Evolutionary conservation across 371 early-diverging fungal genomes (phyloP).

Genomic region (Phascolomyces articulosus): DNA sequence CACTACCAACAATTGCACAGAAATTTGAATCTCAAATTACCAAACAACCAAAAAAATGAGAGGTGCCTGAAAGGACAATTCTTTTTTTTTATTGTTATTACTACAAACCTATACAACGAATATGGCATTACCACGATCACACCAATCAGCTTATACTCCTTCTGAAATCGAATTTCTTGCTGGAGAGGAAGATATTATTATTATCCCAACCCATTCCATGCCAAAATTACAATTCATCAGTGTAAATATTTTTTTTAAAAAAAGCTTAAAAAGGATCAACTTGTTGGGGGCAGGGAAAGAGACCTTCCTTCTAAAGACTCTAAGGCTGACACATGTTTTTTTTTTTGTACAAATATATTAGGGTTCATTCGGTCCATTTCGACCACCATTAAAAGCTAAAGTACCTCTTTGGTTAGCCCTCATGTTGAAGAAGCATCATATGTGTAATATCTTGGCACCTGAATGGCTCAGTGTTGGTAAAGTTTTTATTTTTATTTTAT

Average conservation of each 20-base stretch:
- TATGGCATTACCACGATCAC: constrained; percentile 68
- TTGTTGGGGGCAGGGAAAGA: too few species aligned
- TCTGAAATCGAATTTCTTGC: constrained; percentile 88
- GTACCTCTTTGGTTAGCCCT: constrained; percentile 92
- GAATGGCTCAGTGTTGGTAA: constrained; percentile 68
- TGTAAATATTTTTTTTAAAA: constrained; percentile 39
- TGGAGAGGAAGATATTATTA: constrained; percentile 71
- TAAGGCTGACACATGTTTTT: too few species aligned
- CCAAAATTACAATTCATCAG: constrained; percentile 66
- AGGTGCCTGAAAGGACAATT: neutral
- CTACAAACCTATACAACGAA: too few species aligned
- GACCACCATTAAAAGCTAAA: constrained; percentile 68
- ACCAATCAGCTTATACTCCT: constrained; percentile 70
- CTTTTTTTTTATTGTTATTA: too few species aligned
- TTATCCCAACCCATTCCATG: constrained; percentile 70
- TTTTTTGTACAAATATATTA: too few species aligned
- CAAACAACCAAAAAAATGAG: too few species aligned
- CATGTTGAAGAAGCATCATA: constrained; percentile 77
- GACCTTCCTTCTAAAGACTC: too few species aligned
- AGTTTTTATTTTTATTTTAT: neutral
- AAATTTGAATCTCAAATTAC: too few species aligned
- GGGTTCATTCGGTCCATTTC: constrained; percentile 77
- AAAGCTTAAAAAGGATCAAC: too few species aligned
- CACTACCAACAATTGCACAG: too few species aligned
- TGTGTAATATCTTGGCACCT: constrained; percentile 85